Evolutionary conservation across 2,329 filamentous ascomycete species (phyloP), one percentile per base, ranked within the genome.

Genomic region (Trichoderma arundinaceum): DNA sequence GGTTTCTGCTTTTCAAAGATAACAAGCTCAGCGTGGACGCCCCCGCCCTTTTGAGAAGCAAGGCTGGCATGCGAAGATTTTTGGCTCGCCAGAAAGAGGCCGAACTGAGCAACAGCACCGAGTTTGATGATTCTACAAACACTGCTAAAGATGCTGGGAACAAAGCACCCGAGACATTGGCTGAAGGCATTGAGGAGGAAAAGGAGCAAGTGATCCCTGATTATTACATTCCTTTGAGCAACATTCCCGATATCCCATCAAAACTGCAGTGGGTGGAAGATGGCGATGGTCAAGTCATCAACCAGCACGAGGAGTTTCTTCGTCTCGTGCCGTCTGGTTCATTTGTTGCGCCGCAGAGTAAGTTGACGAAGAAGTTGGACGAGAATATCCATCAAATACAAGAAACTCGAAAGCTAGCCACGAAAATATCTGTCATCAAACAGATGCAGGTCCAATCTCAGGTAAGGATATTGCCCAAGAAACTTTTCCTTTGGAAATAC

Each of bases 391-490:
- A 88, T 67, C 94, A 97, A 75, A 94, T 99, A 84, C 95, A 99
- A 77, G 94, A 98, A 73, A 99, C 95, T 0, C 86, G 95, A 71
- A 98, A 97, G 75, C 86, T 99, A 35, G 96, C 93, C 73, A 93
- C 93, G 10, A 99, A 98, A 79, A 97, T 99, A 75, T 90, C 92
- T 56, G 92, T 99, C 68, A 95, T 99, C 76, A 99, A 98, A 81
- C 95, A 99, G 80, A 99, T 99, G 95, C 95, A 99, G 79, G 88
- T 98, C 62, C 95, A 99, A 77, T 92, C 93, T 59, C 95, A 97
- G 86, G 92, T 92, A 86, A 75, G 81, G 15, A 57, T 17, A 6
- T n/a, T 15, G 1, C 52, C 9, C 22, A 7, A 46, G 12, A 12
- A 17, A 1, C 41, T 19, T 46, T 39, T 10, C 48, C 33, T 19